Conservation (phyloP, 2,329 filamentous ascomycete genomes). For the Sclerotinia borealis region DNA sequence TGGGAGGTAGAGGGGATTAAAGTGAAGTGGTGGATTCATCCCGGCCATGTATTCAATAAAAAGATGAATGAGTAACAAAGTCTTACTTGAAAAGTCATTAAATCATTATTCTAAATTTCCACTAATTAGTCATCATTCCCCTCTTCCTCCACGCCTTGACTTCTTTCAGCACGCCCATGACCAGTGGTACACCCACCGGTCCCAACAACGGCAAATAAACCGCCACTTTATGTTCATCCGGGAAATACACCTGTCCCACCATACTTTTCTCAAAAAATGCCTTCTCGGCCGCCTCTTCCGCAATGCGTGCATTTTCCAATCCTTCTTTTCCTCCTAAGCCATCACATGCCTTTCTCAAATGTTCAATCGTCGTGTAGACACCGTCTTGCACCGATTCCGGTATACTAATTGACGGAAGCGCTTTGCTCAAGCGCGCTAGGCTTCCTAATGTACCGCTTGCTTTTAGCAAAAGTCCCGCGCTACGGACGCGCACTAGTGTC, state of each 20-base stretch:
- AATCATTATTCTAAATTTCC: constrained; percentile 6
- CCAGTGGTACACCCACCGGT: constrained; percentile 80
- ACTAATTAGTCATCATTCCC: constrained; percentile 15
- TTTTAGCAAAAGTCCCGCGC: constrained; percentile 77
- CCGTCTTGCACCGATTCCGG: constrained; percentile 80
- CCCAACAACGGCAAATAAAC: constrained; percentile 91
- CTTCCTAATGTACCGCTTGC: constrained; percentile 93
- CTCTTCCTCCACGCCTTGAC: constrained; percentile 45
- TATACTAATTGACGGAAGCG: constrained; percentile 85
- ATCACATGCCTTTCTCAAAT: constrained; percentile 71
- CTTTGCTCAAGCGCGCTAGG: constrained; percentile 75
- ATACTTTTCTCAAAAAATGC: constrained; percentile 99
- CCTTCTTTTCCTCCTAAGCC: constrained; percentile 61
- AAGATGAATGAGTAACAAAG: too few species aligned
- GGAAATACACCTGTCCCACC: constrained; percentile 98
- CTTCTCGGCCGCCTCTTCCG: constrained; percentile 82
- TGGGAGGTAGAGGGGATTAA: too few species aligned
- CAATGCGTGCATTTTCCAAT: constrained; percentile 73
- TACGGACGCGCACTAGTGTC: constrained; percentile 77
- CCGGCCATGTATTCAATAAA: too few species aligned
- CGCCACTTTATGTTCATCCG: constrained; percentile 95
- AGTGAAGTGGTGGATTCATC: too few species aligned
- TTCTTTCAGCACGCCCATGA: constrained; percentile 81
- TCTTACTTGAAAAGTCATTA: neutral
- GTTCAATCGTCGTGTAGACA: constrained; percentile 70